Percentiles rank a stretch among this genome's conserved stretches.
Evolutionary conservation across 441 rosid genomes (phyloP).

Genomic region (Pelargonium cotyledonis): DNA sequence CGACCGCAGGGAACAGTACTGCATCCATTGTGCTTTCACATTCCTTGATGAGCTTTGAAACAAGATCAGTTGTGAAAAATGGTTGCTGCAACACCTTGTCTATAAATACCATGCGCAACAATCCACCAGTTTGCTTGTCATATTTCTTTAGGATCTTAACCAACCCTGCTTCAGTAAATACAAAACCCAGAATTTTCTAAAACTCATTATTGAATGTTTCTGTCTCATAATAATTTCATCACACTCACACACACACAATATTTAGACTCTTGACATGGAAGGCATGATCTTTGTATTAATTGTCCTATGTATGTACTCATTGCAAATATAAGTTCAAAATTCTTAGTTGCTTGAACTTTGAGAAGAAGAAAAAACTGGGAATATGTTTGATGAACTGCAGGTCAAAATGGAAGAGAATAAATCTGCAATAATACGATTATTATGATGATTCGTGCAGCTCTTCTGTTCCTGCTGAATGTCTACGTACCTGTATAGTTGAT

Average conservation of each 20-base stretch:
- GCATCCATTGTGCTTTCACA: slow-evolving; percentile 53
- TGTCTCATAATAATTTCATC: no score
- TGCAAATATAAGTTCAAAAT: background rate
- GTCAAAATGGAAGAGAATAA: no score
- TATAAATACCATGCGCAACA: slow-evolving; percentile 52
- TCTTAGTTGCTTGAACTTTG: background rate
- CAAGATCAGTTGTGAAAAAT: slow-evolving; percentile 63
- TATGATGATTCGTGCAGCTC: no score
- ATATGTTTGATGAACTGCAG: no score
- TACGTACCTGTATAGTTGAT: slow-evolving; percentile 65
- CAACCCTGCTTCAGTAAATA: slow-evolving; percentile 33
- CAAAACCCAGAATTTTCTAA: background rate
- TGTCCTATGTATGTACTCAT: no score
- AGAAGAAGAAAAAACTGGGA: no score
- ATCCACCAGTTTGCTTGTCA: slow-evolving; percentile 62
- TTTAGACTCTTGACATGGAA: background rate
- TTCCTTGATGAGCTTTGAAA: slow-evolving; percentile 65
- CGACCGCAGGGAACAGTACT: slow-evolving; percentile 36
- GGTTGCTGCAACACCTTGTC: slow-evolving; percentile 64
- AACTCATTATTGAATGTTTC: no score
- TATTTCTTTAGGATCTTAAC: slow-evolving; percentile 83
- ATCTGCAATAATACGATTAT: no score
- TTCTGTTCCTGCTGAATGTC: background rate
- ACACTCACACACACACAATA: no score
- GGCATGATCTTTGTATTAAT: background rate